Percentiles rank a stretch among this genome's conserved stretches.
Conservation (phyloP, 345 rosid species). For the Adansonia digitata region DNA sequence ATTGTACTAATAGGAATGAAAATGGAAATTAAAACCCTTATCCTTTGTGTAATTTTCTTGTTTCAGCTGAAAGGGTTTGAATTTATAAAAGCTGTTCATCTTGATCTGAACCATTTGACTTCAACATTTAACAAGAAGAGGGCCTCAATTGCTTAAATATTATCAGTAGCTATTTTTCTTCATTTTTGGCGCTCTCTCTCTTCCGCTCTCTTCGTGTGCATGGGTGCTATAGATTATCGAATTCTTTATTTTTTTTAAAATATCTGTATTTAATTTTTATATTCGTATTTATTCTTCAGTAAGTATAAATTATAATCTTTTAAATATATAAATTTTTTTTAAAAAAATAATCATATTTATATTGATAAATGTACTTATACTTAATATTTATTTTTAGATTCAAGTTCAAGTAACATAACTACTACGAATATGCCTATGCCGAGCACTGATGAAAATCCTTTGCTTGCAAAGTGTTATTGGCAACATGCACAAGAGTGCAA, state of each 20-base stretch:
- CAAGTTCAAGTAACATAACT: no score
- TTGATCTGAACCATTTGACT: constrained; percentile 84
- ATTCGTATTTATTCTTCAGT: no score
- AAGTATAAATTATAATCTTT: no score
- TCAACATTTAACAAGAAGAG: constrained; percentile 94
- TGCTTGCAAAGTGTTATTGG: constrained; percentile 50
- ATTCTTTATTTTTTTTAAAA: no score
- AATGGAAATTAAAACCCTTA: background rate
- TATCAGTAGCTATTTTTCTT: constrained; percentile 43
- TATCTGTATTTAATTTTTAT: no score
- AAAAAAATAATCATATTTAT: no score
- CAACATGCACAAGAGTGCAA: constrained; percentile 53
- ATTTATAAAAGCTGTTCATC: constrained; percentile 63
- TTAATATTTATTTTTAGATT: no score
- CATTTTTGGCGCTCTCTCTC: background rate
- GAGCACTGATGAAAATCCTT: background rate
- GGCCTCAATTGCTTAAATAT: constrained; percentile 76
- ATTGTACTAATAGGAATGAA: background rate
- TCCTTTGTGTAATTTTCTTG: background rate
- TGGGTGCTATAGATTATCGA: no score
- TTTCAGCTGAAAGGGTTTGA: constrained; percentile 90
- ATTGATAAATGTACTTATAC: no score
- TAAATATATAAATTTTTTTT: no score
- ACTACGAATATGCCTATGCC: no score
- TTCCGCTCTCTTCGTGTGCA: background rate